Base-by-base conservation (phyloP, 139 green algal genomes). In the Bryopsis sp. region DNA sequence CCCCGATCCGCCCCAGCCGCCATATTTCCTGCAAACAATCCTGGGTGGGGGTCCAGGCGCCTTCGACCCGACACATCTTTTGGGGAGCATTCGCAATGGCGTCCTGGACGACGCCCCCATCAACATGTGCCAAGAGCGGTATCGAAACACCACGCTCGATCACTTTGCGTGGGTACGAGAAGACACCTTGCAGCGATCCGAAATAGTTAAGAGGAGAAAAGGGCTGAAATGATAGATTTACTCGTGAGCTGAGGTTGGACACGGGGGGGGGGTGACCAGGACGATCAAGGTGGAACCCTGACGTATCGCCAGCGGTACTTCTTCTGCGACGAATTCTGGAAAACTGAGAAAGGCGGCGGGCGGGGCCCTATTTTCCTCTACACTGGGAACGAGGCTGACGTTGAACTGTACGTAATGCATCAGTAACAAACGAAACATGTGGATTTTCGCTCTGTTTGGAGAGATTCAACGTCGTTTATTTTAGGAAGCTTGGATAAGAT, bases 331-430 rank as follows among this genome's bases (percentile, higher is more conserved):
- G 71, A 83, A 59, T 70, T 83, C 62, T 95, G 85, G 81, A 70
- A 64, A 32, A 36, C 29, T 22, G n/a, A n/a, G n/a, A 7, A 33
- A 69, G 28, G 38, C 6, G 32, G 39, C 1, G 29, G 60, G 1
- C 54, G 65, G 1, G 84, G 85, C 0, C 78, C 87, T 5, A 84
- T 96, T 3, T 96, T 94, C 63, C 87, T 96, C 37, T 96, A 96
- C 73, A 31, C 90, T 0, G 91, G 91, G 2, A 96, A 96, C 64
- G 88, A 95, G 64, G 89, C 86, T n/a, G 83, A 95, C 58, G 91
- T 96, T 3, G 80, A 72, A 6, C 67, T 89, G 81, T 87, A 64
- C 70, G 78, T 43, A 24, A 22, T 11, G 8, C 24, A n/a, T n/a
- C n/a, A n/a, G n/a, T 32, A 50, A 50, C 43, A 11, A 50, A 50